Evolutionary conservation across 2,329 filamentous ascomycete genomes (phyloP), one percentile per base, ranked within the genome.

Genomic region (Beauveria caledonica): DNA sequence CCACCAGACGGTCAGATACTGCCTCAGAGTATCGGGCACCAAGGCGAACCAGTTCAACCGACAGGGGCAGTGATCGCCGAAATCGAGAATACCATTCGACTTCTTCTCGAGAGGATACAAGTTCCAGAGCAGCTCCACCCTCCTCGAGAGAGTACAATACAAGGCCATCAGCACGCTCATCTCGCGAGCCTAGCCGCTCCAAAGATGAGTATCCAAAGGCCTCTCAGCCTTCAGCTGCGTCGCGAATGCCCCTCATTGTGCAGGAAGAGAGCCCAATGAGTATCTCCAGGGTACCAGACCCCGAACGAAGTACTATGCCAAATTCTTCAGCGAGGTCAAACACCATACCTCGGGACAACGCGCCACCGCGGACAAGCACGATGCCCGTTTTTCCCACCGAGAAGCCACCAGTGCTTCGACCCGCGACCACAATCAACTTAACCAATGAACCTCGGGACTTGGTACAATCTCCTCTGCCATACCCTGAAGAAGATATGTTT

Each of bases 151-250:
- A 45, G 10, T 44, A 48, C 27, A 29, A 48, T 21, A 23, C 63
- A n/a, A 53, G 15, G 7, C 63, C 66, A 7, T 64, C 68, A 2
- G 62, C 64, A 17, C 59, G 62, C 40, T 50, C 54, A 13, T 68
- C 63, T 56, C 69, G 54, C 15, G 71, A 73, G n/a, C 72, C 72
- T 7, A 75, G 68, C 19, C 72, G 73, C 39, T 76, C 75, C 3
- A 74, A 72, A 27, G 76, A 77, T 21, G 77, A 78, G 10, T 66
- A 71, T 36, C 62, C 69, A 11, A 73, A 68, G 59, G 66, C 66
- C 3, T 64, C 68, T 21, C 63, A 69, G 60, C 52, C 70, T 60
- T 56, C 69, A 42, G 8, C 65, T 67, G 40, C 70, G 69, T n/a
- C 68, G 70, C 7, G 69, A 71, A 72, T 72, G 59, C 73, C 74